A percentile compares a stretch with the other conserved stretches of the same genome.
phyloP scores from a whole-genome alignment of 176 grass and related monocot genomes.

The Triticum turgidum region DNA sequence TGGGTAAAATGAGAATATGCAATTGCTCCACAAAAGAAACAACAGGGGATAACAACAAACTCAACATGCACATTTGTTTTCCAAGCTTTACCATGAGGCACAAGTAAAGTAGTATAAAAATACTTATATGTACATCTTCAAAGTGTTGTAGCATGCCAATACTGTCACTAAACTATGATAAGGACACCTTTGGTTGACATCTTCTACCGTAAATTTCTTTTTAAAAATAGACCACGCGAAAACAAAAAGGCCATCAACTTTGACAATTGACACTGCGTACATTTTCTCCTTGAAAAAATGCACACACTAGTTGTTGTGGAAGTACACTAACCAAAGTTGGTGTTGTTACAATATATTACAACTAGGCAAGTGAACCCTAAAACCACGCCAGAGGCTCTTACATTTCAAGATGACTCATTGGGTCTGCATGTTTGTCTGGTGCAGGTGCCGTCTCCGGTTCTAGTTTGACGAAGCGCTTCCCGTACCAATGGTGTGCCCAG shows the following conservation, averaged over 20 bases:
- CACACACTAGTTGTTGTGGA: neutral
- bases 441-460: neutral
- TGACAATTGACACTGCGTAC: neutral
- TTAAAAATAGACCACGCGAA: neutral
- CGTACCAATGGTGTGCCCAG: constrained; percentile 56
- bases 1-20: too few species aligned
- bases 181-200: neutral
- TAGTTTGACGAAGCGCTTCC: constrained; percentile 35
- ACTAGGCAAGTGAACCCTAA: neutral
- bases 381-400: neutral
- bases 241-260: neutral
- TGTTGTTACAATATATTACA: neutral
- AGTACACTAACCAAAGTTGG: neutral
- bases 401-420: neutral
- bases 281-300: neutral
- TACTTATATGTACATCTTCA: neutral
- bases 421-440: neutral
- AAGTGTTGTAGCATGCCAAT: neutral
- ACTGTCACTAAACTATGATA: neutral
- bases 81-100: neutral
- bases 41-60: too few species aligned
- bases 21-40: too few species aligned
- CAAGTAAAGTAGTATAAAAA: neutral
- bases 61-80: too few species aligned
- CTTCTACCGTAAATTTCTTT: neutral